A percentile compares a stretch with the other conserved stretches of the same genome.
Evolutionary conservation across 805 yeast species (phyloP).

Genomic region (Trichomonascus vanleenenianus): DNA sequence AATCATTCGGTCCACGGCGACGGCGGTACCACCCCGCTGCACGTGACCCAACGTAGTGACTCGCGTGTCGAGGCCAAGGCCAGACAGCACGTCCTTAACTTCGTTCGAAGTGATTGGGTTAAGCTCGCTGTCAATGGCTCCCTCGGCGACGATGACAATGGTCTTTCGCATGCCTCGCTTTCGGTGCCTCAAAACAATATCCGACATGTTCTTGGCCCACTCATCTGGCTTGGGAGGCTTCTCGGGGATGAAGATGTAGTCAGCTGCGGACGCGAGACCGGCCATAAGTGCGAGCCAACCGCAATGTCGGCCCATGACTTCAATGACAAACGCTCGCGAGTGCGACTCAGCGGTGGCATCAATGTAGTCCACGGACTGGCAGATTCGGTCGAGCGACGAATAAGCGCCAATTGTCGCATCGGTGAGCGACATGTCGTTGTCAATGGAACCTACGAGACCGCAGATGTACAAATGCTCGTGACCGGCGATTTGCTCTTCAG

Average conservation of each 20-base stretch:
- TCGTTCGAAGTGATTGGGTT: slow-evolving; percentile 72
- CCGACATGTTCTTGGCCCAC: slow-evolving; percentile 78
- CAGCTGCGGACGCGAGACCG: slow-evolving; percentile 95
- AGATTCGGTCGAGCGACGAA: slow-evolving; percentile 86
- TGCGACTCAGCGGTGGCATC: slow-evolving; percentile 97
- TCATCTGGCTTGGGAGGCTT: slow-evolving; percentile 66
- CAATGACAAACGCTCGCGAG: slow-evolving; percentile 94
- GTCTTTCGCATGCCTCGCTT: slow-evolving; percentile 86
- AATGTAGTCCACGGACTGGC: slow-evolving; percentile 90
- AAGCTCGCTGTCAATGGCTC: slow-evolving; percentile 80
- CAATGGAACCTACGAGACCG: slow-evolving; percentile 95
- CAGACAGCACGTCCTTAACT: slow-evolving; percentile 76
- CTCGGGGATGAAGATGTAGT: slow-evolving; percentile 90
- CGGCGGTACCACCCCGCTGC: slow-evolving; percentile 98
- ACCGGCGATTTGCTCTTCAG: slow-evolving; percentile 49
- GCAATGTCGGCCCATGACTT: slow-evolving; percentile 99
- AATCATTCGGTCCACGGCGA: slow-evolving; percentile 82
- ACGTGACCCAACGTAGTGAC: slow-evolving; percentile 95
- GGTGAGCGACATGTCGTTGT: slow-evolving; percentile 95
- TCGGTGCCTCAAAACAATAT: slow-evolving; percentile 72
- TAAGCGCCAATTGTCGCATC: slow-evolving; percentile 96
- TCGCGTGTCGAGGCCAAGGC: slow-evolving; percentile 86
- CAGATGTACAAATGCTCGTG: slow-evolving; percentile 75
- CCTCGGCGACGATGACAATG: slow-evolving; percentile 96
- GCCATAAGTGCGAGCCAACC: slow-evolving; percentile 99